Evolutionary conservation across 352 stramenopile genomes (phyloP), one percentile per base, ranked within the genome.

Genomic region (Elongisporangium prolatum): DNA sequence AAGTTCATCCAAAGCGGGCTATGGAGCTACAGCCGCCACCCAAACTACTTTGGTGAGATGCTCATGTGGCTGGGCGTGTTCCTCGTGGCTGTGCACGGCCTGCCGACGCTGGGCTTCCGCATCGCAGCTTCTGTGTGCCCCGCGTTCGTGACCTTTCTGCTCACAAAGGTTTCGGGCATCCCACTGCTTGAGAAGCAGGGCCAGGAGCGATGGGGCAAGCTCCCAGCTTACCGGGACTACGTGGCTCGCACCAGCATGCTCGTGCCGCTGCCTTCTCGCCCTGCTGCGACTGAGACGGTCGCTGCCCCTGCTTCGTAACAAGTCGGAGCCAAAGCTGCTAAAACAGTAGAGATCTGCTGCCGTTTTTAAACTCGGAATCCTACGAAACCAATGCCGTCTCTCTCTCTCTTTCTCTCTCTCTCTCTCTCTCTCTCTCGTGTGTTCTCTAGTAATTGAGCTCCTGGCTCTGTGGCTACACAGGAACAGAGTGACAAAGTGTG

Each of bases 31-130:
- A 93, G 75, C 60, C 83, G 90, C 21, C 92, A 98, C 80, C 92
- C 92, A 3, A 97, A 97, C 67, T 97, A 97, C 71, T 82, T 93
- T 25, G 90, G 88, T 21, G 92, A 98, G 75, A 91, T 97, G 52
- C 55, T 88, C 21, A 90, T 97, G 69, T 97, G 90, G 90, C 48
- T 86, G 53, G 78, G 74, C n/a, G 63, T 86, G 48, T 89, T 85
- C 64, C 22, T 78, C 28, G 57, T 72, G 44, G 60, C 59, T 0
- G 72, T 80, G 25, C 75, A 76, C 59, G 70, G 71, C 47, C 60
- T 91, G 34, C 69, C 71, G 8, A 76, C 65, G n/a, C 59, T 67
- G 20, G 61, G 69, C 53, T 59, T 77, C 47, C 68, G 84, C 56
- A 48, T 63, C 53, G 69, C 71, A 28, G 81, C 72, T 0, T 67